These are phyloP conservation scores for Solanum hybrid DNA, from an alignment of 305 asterid species.

Conservation along the genomic window DNA sequence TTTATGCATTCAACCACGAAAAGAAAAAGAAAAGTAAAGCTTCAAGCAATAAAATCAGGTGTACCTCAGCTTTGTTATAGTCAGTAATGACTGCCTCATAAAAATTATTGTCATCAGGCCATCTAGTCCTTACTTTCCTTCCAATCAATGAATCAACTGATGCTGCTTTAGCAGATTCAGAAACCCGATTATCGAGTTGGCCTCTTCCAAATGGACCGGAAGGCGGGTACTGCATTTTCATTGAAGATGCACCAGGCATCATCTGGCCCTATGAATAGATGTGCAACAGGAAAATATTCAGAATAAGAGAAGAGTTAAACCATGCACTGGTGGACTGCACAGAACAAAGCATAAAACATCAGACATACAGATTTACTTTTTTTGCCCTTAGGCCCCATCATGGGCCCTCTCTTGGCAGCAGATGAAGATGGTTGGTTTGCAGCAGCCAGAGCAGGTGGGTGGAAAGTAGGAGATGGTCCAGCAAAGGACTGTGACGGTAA, in stretches of 20 bases:
- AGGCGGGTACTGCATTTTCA: conserved; percentile 59
- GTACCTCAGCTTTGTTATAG: conserved; percentile 59
- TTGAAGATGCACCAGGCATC: conserved; percentile 44
- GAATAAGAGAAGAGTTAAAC: conserved; percentile 4
- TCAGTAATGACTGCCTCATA: conserved; percentile 81
- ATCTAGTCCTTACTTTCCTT: conserved; percentile 69
- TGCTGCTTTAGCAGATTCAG: conserved; percentile 52
- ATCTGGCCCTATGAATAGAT: conserved; percentile 25
- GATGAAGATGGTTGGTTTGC: conserved; percentile 57
- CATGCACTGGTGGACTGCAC: not conserved
- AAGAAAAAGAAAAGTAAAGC: not conserved
- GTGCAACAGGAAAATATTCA: conserved; percentile 6
- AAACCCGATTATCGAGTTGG: conserved; percentile 48
- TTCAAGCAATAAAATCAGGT: not conserved
- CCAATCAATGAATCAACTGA: conserved; percentile 55
- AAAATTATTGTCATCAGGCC: conserved; percentile 89
- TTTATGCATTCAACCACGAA: conserved; percentile 11
- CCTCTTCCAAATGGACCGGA: conserved; percentile 72
- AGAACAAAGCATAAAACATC: not conserved
- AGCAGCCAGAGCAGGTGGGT: conserved; percentile 45
- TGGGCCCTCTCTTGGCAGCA: conserved; percentile 47
- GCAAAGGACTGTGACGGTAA: conserved; percentile 59
- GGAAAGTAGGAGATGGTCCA: conserved; percentile 71
- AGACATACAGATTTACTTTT: conserved; percentile 53
- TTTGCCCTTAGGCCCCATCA: conserved; percentile 50